phyloP scores from a whole-genome alignment of 176 grass and related monocot genomes.

The Bromus sterilis region DNA sequence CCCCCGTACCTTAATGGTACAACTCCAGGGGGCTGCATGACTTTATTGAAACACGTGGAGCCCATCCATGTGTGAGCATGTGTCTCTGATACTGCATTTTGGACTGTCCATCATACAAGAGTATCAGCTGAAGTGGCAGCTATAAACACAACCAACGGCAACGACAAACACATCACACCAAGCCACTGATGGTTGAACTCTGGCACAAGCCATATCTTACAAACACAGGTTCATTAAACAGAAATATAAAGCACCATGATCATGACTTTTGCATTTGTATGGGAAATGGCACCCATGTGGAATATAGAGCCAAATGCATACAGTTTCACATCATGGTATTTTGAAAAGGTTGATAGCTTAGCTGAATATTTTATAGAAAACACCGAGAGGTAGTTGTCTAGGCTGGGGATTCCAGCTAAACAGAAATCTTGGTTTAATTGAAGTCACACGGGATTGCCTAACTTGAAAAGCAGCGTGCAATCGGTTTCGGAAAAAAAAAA shows the following conservation, averaged over 20 bases:
- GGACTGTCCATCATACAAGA: constrained; percentile 16
- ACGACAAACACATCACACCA: not conserved
- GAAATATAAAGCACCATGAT: not conserved
- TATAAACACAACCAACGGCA: constrained; percentile 12
- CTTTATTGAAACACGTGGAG: constrained; percentile 51
- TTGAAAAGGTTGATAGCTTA: not conserved
- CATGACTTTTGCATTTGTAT: not conserved
- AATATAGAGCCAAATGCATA: not conserved
- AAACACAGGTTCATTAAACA: not conserved
- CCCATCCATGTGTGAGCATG: constrained; percentile 63
- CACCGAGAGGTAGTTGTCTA: not conserved
- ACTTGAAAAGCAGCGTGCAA: not conserved
- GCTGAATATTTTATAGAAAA: not conserved
- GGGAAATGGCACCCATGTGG: not conserved
- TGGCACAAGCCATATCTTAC: not conserved
- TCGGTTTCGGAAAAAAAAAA: too few species aligned
- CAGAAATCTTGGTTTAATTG: not conserved
- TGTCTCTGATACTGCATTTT: constrained; percentile 22
- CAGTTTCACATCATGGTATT: not conserved
- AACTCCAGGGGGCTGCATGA: constrained; percentile 22
- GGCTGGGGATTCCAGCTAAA: not conserved
- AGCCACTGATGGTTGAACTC: not conserved
- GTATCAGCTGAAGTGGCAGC: constrained; percentile 11
- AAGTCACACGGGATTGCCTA: not conserved
- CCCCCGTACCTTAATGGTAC: constrained; percentile 32